Evolutionary conservation across 2,329 filamentous ascomycete species (phyloP).

Genomic region (Akanthomyces uredinophilus): DNA sequence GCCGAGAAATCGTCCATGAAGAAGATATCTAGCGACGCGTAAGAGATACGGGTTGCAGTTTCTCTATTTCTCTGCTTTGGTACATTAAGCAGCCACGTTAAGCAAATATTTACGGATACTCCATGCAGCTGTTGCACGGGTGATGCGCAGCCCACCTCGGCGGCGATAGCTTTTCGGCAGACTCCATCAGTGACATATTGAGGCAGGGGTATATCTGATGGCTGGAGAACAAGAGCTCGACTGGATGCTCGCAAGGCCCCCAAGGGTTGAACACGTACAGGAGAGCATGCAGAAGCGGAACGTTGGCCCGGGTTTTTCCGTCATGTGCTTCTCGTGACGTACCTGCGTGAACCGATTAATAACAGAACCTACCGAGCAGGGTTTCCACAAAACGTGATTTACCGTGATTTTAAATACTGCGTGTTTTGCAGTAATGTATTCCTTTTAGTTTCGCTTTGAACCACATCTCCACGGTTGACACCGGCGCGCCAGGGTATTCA

Average conservation of each 20-base stretch:
- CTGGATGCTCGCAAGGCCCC: neutral
- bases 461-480: too few relatives aligned
- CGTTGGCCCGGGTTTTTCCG: neutral
- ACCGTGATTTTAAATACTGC: too few relatives aligned
- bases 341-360: neutral
- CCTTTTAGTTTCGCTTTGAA: too few relatives aligned
- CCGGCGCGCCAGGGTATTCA: too few relatives aligned
- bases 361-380: neutral
- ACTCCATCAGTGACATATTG: neutral
- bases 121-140: neutral
- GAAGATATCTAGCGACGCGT: neutral
- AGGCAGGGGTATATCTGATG: neutral
- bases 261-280: neutral
- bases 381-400: neutral
- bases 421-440: too few relatives aligned
- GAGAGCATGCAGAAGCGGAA: neutral
- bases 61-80: neutral
- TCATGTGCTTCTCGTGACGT: neutral
- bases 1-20: neutral
- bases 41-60: neutral
- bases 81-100: constrained; percentile 5
- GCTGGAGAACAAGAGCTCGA: neutral
- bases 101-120: neutral
- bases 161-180: neutral
- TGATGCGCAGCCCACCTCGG: constrained; percentile 3